phyloP scores from a whole-genome alignment of 495 filamentous ascomycete species.

The Hypoxylon crocopeplum region DNA sequence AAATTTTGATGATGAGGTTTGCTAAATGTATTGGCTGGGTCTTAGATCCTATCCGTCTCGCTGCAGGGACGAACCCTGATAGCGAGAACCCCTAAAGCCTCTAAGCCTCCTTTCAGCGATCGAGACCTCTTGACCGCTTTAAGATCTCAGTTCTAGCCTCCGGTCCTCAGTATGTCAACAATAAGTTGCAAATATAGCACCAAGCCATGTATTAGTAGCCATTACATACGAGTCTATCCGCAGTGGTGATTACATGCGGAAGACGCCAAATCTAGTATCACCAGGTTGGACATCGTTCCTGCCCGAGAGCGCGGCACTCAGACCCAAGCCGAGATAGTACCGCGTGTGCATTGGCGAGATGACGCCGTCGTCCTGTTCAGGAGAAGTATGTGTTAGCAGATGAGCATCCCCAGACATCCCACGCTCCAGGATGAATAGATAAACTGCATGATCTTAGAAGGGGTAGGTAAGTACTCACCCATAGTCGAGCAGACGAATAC shows the following conservation, averaged over 20 bases:
- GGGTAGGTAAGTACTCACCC: slow-evolving; percentile 62
- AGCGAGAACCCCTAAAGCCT: not conserved
- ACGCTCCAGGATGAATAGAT: not conserved
- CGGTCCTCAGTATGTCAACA: too few relatives aligned
- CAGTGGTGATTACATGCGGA: slow-evolving; percentile 79
- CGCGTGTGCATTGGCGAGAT: slow-evolving; percentile 91
- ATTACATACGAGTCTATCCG: slow-evolving; percentile 3
- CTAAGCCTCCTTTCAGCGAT: not conserved
- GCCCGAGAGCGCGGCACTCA: slow-evolving; percentile 79
- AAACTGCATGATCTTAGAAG: not conserved
- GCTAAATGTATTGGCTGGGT: slow-evolving; percentile 1
- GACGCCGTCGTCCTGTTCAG: slow-evolving; percentile 77
- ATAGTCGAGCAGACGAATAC: slow-evolving; percentile 86
- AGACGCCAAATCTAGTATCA: slow-evolving; percentile 88
- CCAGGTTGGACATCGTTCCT: slow-evolving; percentile 62
- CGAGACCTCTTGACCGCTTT: too few relatives aligned
- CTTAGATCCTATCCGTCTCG: not conserved
- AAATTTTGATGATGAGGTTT: slow-evolving; percentile 11
- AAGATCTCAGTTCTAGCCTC: too few relatives aligned
- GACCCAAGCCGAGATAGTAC: slow-evolving; percentile 78
- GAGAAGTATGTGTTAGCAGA: slow-evolving; percentile 38
- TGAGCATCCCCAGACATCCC: too few relatives aligned
- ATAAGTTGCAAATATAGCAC: too few relatives aligned
- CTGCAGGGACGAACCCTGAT: slow-evolving; percentile 20
- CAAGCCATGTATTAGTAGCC: not conserved